A percentile compares a stretch with the other conserved stretches of the same genome.
These are phyloP conservation scores for Lasiosphaeriaceae sp. DNA, from an alignment of 495 filamentous ascomycete genomes.

Conservation along the genomic window DNA sequence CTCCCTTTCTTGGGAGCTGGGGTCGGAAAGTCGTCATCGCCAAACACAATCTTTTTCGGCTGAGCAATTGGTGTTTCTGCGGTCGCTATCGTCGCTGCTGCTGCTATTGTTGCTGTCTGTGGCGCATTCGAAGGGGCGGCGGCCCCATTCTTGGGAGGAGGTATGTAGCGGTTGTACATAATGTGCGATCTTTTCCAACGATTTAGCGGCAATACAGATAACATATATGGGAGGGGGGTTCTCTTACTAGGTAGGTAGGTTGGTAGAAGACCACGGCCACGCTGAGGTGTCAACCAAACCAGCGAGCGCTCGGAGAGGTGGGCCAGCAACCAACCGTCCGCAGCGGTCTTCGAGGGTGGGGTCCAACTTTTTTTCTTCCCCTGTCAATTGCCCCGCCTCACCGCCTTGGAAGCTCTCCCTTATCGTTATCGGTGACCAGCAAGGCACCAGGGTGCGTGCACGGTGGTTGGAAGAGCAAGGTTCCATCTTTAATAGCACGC, in stretches of 20 bases:
- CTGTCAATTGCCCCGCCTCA: conserved; percentile 13
- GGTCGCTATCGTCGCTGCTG: neutral
- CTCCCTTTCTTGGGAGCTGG: conserved; percentile 14
- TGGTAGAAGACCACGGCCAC: no score
- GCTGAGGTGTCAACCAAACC: no score
- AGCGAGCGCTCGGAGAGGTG: no score
- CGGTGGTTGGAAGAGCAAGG: no score
- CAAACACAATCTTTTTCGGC: conserved; percentile 25
- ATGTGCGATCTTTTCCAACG: neutral
- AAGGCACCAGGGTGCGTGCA: neutral
- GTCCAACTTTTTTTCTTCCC: conserved; percentile 13
- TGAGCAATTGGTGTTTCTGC: conserved; percentile 4
- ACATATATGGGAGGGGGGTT: neutral
- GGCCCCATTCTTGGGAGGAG: conserved; percentile 26
- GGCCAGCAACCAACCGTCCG: no score
- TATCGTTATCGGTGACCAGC: conserved; percentile 23
- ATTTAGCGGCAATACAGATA: neutral
- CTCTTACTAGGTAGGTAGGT: no score
- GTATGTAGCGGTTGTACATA: conserved; percentile 44
- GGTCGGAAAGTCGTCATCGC: conserved; percentile 21
- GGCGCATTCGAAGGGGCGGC: neutral
- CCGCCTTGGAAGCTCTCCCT: conserved; percentile 16
- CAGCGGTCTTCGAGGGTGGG: conserved; percentile 9
- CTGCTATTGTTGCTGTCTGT: neutral
- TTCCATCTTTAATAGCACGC: no score